phyloP scores from a whole-genome alignment of 140 eudicot species.

The Stevia rebaudiana region DNA sequence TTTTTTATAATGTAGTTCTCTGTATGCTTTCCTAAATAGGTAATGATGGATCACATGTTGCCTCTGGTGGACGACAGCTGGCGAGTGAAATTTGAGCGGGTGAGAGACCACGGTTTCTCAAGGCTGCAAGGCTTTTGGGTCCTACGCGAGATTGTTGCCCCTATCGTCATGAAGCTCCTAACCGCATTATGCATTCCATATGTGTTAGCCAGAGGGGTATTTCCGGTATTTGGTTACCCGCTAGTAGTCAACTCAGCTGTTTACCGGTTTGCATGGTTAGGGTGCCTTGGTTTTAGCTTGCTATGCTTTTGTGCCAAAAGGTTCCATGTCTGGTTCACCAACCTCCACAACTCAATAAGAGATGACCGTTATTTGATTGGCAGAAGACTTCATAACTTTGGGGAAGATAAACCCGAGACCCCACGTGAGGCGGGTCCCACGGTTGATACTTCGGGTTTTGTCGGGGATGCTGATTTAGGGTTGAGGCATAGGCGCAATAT shows the following conservation, averaged over 20 bases:
- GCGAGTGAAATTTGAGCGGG: constrained; percentile 85
- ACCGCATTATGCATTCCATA: constrained; percentile 94
- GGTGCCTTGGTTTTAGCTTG: constrained; percentile 67
- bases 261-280: constrained; percentile 89
- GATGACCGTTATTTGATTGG: constrained; percentile 93
- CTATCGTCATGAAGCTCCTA: constrained; percentile 85
- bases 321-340: constrained; percentile 93
- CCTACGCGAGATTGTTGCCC: constrained; percentile 77
- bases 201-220: constrained; percentile 75
- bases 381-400: constrained; percentile 79
- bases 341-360: constrained; percentile 82
- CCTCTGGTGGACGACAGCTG: constrained; percentile 80
- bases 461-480: constrained; percentile 42
- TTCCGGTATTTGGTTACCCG: constrained; percentile 85
- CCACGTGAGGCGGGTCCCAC: constrained; percentile 7
- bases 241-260: constrained; percentile 87
- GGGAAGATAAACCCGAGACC: constrained; percentile 41
- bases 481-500: constrained; percentile 51
- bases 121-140: constrained; percentile 92
- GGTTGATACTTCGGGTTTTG: constrained; percentile 16
- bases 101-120: constrained; percentile 85
- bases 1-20: neutral
- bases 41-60: constrained; percentile 84
- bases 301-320: constrained; percentile 76
- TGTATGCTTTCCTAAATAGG: constrained; percentile 36